Conservation (phyloP, 2,329 filamentous ascomycete species). For the Domatiomyces globalis region DNA sequence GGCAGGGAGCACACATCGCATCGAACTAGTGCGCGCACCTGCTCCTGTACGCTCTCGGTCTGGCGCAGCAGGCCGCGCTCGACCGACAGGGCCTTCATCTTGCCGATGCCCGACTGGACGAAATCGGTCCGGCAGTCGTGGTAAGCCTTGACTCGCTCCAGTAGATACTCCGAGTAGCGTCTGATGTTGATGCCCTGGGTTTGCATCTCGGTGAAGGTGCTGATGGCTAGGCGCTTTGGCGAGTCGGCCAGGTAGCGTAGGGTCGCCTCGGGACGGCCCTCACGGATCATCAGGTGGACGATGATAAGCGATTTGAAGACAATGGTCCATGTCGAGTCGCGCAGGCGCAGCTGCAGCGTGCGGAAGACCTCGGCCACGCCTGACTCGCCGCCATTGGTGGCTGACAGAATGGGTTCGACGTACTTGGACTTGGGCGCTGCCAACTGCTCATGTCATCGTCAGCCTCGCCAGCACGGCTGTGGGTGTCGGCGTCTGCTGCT, state of each 20-base stretch:
- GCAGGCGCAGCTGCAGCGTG: constrained; percentile 70
- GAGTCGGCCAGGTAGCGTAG: constrained; percentile 71
- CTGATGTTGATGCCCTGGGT: constrained; percentile 90
- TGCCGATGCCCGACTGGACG: constrained; percentile 67
- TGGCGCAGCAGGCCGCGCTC: constrained; percentile 87
- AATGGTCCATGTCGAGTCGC: constrained; percentile 98
- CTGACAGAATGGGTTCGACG: constrained; percentile 92
- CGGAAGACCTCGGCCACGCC: constrained; percentile 94
- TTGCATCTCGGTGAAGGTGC: constrained; percentile 86
- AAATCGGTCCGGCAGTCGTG: constrained; percentile 78
- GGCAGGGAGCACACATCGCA: constrained; percentile 58
- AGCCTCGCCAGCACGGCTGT: constrained; percentile 5
- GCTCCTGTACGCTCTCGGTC: constrained; percentile 77
- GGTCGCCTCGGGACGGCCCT: constrained; percentile 80
- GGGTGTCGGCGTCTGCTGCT: constrained; percentile 16
- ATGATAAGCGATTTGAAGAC: constrained; percentile 97
- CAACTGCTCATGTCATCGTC: constrained; percentile 42
- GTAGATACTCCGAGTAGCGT: constrained; percentile 76
- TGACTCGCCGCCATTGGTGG: constrained; percentile 85
- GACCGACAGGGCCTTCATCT: constrained; percentile 71
- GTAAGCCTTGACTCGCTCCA: constrained; percentile 67
- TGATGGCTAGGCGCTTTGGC: constrained; percentile 71
- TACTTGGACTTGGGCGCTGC: constrained; percentile 98
- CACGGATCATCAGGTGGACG: constrained; percentile 91
- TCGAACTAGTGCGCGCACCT: constrained; percentile 70